Conservation (phyloP, 495 filamentous ascomycete genomes). For the Hypoxylon rickii region DNA sequence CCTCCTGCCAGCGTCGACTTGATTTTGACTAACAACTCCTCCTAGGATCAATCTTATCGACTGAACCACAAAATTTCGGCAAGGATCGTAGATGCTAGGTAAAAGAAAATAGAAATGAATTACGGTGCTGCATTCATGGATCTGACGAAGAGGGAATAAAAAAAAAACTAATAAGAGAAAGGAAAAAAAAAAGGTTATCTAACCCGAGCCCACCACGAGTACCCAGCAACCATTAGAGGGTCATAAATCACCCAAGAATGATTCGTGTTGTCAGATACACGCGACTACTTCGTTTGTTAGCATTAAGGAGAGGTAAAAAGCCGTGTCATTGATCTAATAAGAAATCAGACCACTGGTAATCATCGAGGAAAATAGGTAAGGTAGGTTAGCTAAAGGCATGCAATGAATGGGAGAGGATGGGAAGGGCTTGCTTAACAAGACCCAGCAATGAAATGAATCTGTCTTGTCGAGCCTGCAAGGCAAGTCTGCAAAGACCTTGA, state of each 20-base stretch:
- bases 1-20: no score
- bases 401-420: conserved; percentile 14
- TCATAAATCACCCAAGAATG: conserved; percentile 1
- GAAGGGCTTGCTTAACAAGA: background rate
- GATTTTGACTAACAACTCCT: no score
- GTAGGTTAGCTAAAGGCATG: no score
- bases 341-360: background rate
- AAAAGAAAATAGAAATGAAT: background rate
- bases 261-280: conserved; percentile 11
- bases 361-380: no score
- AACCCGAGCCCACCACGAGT: conserved; percentile 7
- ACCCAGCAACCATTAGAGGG: conserved; percentile 3
- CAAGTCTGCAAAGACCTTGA: background rate
- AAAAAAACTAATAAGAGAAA: conserved; percentile 6
- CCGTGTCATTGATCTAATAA: no score
- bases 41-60: background rate
- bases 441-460: background rate
- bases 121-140: background rate
- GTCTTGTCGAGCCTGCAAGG: background rate
- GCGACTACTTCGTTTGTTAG: conserved; percentile 8
- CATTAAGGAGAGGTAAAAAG: no score
- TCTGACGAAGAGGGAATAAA: conserved; percentile 3
- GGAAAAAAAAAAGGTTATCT: conserved; percentile 4
- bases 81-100: background rate
- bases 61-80: background rate